Evolutionary conservation across 2,329 filamentous ascomycete genomes (phyloP).

Genomic region (Mycocentrospora acerina): DNA sequence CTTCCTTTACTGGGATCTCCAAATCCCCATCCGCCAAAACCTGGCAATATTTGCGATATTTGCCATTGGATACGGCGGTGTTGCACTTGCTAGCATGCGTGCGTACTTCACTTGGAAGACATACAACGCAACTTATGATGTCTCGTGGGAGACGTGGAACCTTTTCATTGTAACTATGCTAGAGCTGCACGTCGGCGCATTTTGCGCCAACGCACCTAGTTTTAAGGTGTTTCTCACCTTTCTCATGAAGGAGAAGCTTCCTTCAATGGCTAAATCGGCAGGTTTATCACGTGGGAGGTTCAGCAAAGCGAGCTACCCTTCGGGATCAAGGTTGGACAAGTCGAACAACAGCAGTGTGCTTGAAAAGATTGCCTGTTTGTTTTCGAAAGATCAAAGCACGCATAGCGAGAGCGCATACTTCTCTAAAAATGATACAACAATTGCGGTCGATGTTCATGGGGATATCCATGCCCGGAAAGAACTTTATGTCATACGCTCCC

Average conservation of each 20-base stretch:
- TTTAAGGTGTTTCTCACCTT: slow-evolving; percentile 16
- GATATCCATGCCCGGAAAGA: slow-evolving; percentile 22
- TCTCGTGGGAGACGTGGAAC: slow-evolving; percentile 16
- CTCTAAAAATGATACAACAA: slow-evolving; percentile 20
- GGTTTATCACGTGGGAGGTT: not conserved
- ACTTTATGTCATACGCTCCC: slow-evolving; percentile 12
- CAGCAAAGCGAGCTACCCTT: not conserved
- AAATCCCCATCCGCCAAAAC: slow-evolving; percentile 19
- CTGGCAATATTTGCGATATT: slow-evolving; percentile 18
- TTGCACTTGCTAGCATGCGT: slow-evolving; percentile 10
- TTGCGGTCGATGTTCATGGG: slow-evolving; percentile 24
- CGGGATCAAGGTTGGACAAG: slow-evolving; percentile 6
- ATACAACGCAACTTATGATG: slow-evolving; percentile 20
- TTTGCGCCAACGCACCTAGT: slow-evolving; percentile 18
- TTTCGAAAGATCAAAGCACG: slow-evolving; percentile 6
- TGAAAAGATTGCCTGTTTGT: slow-evolving; percentile 12
- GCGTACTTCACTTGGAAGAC: slow-evolving; percentile 9
- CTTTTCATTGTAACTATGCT: slow-evolving; percentile 14
- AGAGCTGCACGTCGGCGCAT: slow-evolving; percentile 18
- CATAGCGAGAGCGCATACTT: slow-evolving; percentile 22
- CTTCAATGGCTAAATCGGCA: slow-evolving; percentile 5
- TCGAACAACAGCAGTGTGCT: slow-evolving; percentile 5
- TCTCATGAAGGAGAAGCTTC: not conserved
- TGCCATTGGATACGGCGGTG: slow-evolving; percentile 15
- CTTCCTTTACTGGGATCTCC: slow-evolving; percentile 21